phyloP scores from a whole-genome alignment of 345 rosid species.

The Luvunga scandens region DNA sequence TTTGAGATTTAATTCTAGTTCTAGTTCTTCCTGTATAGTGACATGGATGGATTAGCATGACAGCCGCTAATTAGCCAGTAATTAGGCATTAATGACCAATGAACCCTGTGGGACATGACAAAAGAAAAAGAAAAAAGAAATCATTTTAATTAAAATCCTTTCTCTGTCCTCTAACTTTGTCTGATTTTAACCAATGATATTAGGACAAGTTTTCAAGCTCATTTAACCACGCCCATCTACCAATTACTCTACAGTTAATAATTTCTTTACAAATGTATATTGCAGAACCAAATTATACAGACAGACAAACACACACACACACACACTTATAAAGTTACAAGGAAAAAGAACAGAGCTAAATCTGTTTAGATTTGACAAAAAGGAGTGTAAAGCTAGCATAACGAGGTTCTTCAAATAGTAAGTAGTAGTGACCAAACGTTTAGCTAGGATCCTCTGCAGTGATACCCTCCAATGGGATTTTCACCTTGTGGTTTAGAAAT shows the following conservation, averaged over 20 bases:
- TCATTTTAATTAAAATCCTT: background rate
- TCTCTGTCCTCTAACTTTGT: background rate
- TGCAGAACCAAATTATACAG: no score
- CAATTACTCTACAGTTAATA: background rate
- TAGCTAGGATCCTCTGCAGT: conserved; percentile 13
- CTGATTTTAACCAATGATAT: background rate
- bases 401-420: conserved; percentile 23
- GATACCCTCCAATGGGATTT: conserved; percentile 20
- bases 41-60: background rate
- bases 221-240: background rate
- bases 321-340: background rate
- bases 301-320: no score
- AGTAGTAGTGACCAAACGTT: conserved; percentile 29
- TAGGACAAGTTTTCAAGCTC: background rate
- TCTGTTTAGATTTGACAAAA: conserved; percentile 25
- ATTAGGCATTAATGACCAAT: conserved; percentile 2
- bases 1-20: conserved; percentile 1
- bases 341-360: conserved; percentile 13
- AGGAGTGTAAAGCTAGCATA: conserved; percentile 18
- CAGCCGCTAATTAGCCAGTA: background rate
- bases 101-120: background rate
- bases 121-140: background rate
- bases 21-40: background rate
- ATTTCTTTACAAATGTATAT: background rate
- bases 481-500: conserved; percentile 25